Evolutionary conservation across 139 green algal genomes (phyloP), one percentile per base, ranked within the genome.

Genomic region (Ostreobium quekettii): DNA sequence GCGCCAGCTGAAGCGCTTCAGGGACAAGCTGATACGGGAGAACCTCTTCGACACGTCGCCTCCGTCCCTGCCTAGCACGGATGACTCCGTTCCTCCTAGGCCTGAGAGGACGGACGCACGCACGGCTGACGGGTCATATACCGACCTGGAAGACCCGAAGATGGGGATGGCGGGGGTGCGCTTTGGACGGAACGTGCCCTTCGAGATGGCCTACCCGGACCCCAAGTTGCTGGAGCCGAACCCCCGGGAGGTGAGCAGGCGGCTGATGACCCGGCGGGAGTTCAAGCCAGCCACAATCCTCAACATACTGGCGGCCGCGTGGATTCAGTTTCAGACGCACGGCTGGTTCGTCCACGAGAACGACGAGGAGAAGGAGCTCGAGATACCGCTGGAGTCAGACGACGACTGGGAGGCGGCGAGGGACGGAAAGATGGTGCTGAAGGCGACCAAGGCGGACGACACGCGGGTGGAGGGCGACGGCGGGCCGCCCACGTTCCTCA

Each of bases 311-410:
- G 46, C 46, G 19, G 46, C 46, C 22, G 19, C 19, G 46, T 56
- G 46, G 46, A 56, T 56, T 56, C 46, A 56, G 22, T 56, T 56
- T 22, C 46, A 56, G 46, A 56, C 22, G 19, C 46, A 56, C 46
- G 46, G 22, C 46, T 56, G 46, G 46, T 56, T 56, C 22, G 19
- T 56, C 46, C 46, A 56, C 22, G 46, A 56, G 19, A 22, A 26
- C 19, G 46, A 26, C 19, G 22, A 56, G 22, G 46, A 56, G 19
- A 56, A 56, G 19, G 19, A 19, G 46, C 46, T 56, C 22, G 46
- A 26, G 46, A 56, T 56, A 26, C 46, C 46, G 19, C 46, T 56
- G 19, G 19, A 56, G 19, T 22, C 19, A 56, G 19, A 56, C 22
- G 46, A 56, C 22, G 46, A 19, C 22, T 56, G 46, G 46, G 46